Conservation (phyloP, 2,329 filamentous ascomycete genomes). For the Cercospora sp. region DNA sequence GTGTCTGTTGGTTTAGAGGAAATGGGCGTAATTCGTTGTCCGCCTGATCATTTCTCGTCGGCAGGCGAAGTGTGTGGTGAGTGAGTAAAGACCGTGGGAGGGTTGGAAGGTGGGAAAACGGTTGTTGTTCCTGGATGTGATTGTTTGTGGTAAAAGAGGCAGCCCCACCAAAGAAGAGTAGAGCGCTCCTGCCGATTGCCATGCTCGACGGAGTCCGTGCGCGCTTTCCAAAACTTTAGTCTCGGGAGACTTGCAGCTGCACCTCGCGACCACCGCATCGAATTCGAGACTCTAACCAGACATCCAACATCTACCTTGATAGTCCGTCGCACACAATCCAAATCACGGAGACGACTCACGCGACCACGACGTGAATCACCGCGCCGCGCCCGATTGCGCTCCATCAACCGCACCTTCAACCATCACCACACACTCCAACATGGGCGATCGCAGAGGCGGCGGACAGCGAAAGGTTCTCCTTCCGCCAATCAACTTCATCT, state of each 20-base stretch:
- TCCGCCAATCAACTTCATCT: constrained; percentile 83
- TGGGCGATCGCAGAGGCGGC: constrained; percentile 57
- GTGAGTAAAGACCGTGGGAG: neutral
- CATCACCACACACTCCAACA: constrained; percentile 33
- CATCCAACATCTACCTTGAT: neutral
- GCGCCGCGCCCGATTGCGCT: constrained; percentile 1
- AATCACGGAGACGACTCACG: neutral
- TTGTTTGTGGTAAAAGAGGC: constrained; percentile 5
- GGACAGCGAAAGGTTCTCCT: constrained; percentile 64
- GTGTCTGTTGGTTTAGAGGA: neutral
- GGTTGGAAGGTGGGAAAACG: neutral
- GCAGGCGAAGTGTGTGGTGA: neutral
- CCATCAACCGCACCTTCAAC: neutral
- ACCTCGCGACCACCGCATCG: neutral
- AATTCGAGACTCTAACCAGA: neutral
- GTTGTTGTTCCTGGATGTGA: neutral
- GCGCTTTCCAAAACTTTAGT: neutral
- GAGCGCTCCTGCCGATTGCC: constrained; percentile 51
- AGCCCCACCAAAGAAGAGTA: neutral
- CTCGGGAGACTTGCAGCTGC: constrained; percentile 5
- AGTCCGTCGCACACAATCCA: neutral
- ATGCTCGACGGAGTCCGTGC: constrained; percentile 41
- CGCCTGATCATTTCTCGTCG: constrained; percentile 5
- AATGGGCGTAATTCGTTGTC: neutral
- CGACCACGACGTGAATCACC: neutral